phyloP scores from a whole-genome alignment of 768 basidiomycete genomes.

The Panellus pusillus region DNA sequence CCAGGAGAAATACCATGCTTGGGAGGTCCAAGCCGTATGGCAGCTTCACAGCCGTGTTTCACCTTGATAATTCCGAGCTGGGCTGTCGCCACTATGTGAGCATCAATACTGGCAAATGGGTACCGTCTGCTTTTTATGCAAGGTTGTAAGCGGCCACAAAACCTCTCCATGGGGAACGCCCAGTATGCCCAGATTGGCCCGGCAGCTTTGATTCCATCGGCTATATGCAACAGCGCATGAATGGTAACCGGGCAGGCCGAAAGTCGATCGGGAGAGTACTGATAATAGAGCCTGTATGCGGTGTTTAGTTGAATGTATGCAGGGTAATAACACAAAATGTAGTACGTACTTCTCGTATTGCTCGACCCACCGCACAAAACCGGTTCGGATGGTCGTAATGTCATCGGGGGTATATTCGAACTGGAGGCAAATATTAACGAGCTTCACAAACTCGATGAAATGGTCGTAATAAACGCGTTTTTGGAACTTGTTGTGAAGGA shows the following conservation, averaged over 20 bases:
- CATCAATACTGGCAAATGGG: neutral
- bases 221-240: slow-evolving; percentile 23
- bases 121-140: neutral
- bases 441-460: slow-evolving; percentile 31
- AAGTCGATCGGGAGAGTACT: slow-evolving; percentile 21
- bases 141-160: neutral
- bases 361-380: slow-evolving; percentile 31
- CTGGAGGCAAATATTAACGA: slow-evolving; percentile 32
- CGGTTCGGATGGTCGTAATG: slow-evolving; percentile 23
- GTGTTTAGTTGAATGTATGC: too few relatives aligned
- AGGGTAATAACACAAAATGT: too few relatives aligned
- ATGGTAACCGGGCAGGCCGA: slow-evolving; percentile 32
- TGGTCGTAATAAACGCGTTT: slow-evolving; percentile 32
- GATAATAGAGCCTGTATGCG: slow-evolving; percentile 28
- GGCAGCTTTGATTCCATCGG: slow-evolving; percentile 2
- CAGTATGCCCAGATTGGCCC: slow-evolving; percentile 3
- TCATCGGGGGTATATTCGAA: slow-evolving; percentile 24
- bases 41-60: neutral
- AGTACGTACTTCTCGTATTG: slow-evolving; percentile 32
- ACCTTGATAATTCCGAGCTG: neutral
- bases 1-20: too few relatives aligned
- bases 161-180: slow-evolving; percentile 5
- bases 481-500: slow-evolving; percentile 28
- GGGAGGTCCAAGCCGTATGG: too few relatives aligned
- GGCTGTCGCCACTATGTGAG: slow-evolving; percentile 8